phyloP scores from a whole-genome alignment of 371 early-diverging fungal species.

The Gilbertella persicaria region DNA sequence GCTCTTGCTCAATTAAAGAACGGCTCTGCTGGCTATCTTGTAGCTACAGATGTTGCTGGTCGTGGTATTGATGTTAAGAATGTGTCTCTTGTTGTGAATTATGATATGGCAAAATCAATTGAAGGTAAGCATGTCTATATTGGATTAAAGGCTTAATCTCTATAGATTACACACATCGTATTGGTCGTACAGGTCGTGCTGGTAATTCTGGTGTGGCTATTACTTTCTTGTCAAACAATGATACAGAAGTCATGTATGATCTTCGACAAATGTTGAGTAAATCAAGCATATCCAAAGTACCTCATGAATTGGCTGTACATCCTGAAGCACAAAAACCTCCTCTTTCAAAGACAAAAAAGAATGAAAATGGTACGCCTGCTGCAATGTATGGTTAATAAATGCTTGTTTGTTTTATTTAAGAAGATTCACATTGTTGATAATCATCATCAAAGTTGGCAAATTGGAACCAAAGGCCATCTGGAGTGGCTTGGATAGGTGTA shows the following conservation, averaged over 20 bases:
- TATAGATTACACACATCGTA: conserved; percentile 94
- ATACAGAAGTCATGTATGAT: conserved; percentile 88
- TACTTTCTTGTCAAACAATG: conserved; percentile 84
- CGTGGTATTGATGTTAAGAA: conserved; percentile 99
- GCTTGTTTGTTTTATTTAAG: not conserved
- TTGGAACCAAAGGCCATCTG: conserved; percentile 37
- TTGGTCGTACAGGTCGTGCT: conserved; percentile 98
- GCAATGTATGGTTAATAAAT: not conserved
- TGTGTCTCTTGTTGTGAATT: conserved; percentile 96
- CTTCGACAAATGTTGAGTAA: conserved; percentile 86
- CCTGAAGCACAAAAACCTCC: conserved; percentile 81
- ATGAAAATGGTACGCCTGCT: conserved; percentile 59
- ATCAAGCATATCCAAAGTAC: conserved; percentile 78
- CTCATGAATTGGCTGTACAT: conserved; percentile 86
- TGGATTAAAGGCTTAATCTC: conserved; percentile 31
- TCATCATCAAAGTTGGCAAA: conserved; percentile 48
- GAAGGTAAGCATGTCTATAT: conserved; percentile 56
- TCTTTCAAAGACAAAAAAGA: conserved; percentile 53
- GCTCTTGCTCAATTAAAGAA: conserved; percentile 73
- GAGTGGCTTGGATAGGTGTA: conserved; percentile 11
- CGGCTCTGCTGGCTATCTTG: conserved; percentile 75
- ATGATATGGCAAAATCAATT: conserved; percentile 96
- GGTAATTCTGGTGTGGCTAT: conserved; percentile 94
- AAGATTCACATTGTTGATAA: conserved; percentile 21
- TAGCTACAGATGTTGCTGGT: conserved; percentile 98